Percentiles rank a stretch among this genome's conserved stretches.
Conservation (phyloP, 2,329 filamentous ascomycete genomes). For the Fusarium musae region DNA sequence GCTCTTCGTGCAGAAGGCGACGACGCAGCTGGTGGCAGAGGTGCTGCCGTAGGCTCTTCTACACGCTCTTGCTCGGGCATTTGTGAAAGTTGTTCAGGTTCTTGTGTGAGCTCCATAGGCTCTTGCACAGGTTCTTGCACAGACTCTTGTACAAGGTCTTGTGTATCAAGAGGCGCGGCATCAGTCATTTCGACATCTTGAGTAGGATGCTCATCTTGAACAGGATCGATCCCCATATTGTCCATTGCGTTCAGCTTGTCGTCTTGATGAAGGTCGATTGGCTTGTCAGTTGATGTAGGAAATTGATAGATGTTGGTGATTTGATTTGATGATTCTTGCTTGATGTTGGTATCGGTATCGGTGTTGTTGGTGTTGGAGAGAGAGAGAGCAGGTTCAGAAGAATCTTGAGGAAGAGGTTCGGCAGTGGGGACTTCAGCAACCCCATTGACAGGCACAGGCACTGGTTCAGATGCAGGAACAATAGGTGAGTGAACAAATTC, state of each 20-base stretch:
- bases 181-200: slow-evolving; percentile 39
- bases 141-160: neutral
- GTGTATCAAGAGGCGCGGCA: neutral
- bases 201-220: slow-evolving; percentile 13
- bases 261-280: slow-evolving; percentile 5
- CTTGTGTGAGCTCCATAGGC: neutral
- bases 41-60: neutral
- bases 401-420: slow-evolving; percentile 16
- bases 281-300: slow-evolving; percentile 12
- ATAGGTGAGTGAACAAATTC: slow-evolving; percentile 23
- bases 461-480: slow-evolving; percentile 7
- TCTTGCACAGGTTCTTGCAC: neutral
- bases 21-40: neutral
- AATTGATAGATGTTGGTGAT: slow-evolving; percentile 12
- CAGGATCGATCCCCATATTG: slow-evolving; percentile 31
- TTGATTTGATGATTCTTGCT: slow-evolving; percentile 23
- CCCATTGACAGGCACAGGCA: slow-evolving; percentile 20
- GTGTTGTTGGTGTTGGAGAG: slow-evolving; percentile 8
- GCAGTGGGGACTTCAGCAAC: neutral
- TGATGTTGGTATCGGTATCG: slow-evolving; percentile 10
- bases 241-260: slow-evolving; percentile 38
- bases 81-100: neutral
- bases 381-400: slow-evolving; percentile 1
- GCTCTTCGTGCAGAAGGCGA: slow-evolving; percentile 7
- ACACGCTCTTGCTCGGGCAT: neutral